Evolutionary conservation across 2,329 filamentous ascomycete genomes (phyloP).

Genomic region (Penicillium sumatraense): DNA sequence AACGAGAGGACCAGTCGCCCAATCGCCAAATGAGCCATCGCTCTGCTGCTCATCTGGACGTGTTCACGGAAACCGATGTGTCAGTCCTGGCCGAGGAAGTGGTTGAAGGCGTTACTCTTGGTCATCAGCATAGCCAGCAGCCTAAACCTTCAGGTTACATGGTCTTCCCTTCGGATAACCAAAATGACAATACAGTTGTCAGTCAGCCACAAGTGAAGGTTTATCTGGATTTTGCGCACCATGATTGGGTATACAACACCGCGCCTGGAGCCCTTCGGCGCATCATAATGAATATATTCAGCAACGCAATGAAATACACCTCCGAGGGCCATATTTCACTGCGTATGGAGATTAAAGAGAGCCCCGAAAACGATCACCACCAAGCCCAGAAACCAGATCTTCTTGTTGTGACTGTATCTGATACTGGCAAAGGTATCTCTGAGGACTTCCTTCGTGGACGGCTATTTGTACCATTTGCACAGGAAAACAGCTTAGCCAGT

Average conservation of each 20-base stretch:
- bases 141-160: background rate
- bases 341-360: slow-evolving; percentile 11
- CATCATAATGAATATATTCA: slow-evolving; percentile 53
- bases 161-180: slow-evolving; percentile 26
- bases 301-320: slow-evolving; percentile 55
- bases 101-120: slow-evolving; percentile 55
- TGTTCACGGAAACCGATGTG: slow-evolving; percentile 37
- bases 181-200: background rate
- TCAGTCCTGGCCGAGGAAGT: background rate
- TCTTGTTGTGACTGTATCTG: slow-evolving; percentile 53
- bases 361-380: slow-evolving; percentile 28
- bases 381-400: slow-evolving; percentile 20
- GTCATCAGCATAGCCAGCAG: slow-evolving; percentile 38
- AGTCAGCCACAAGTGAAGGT: slow-evolving; percentile 37
- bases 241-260: slow-evolving; percentile 48
- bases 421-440: slow-evolving; percentile 67
- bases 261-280: slow-evolving; percentile 52
- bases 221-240: slow-evolving; percentile 45
- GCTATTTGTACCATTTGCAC: slow-evolving; percentile 64
- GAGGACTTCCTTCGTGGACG: slow-evolving; percentile 62
- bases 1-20: slow-evolving; percentile 5
- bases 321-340: slow-evolving; percentile 43
- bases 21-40: slow-evolving; percentile 30
- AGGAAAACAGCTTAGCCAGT: slow-evolving; percentile 60
- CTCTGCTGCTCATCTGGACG: slow-evolving; percentile 34